phyloP scores from a whole-genome alignment of 129 eudicot genomes.

The Chrysanthemum seticuspe region DNA sequence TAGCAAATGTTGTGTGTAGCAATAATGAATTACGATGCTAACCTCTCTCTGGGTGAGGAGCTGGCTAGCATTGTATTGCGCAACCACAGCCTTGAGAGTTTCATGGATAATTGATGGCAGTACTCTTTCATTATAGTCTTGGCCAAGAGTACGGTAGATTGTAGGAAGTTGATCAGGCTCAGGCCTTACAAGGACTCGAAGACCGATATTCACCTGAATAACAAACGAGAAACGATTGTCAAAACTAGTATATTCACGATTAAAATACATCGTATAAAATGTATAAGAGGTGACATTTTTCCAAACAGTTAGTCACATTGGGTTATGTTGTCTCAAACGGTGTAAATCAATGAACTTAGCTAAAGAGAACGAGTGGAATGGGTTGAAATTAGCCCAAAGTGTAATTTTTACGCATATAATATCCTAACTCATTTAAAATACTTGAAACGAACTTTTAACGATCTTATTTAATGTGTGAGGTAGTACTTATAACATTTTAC shows the following conservation, averaged over 20 bases:
- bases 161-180: conserved; percentile 51
- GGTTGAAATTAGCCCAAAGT: neutral
- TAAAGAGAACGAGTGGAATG: neutral
- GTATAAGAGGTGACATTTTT: no score
- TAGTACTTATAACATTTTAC: no score
- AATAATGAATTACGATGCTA: neutral
- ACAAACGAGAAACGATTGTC: conserved; percentile 1
- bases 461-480: no score
- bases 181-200: conserved; percentile 60
- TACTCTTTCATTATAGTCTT: conserved; percentile 54
- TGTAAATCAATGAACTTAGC: neutral
- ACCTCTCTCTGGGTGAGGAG: conserved; percentile 69
- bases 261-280: neutral
- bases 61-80: conserved; percentile 64
- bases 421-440: neutral
- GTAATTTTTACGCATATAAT: neutral
- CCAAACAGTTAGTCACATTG: neutral
- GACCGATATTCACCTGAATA: conserved; percentile 55
- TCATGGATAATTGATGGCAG: conserved; percentile 63
- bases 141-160: conserved; percentile 54
- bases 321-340: neutral
- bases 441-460: no score
- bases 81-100: conserved; percentile 63
- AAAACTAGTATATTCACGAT: neutral
- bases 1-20: neutral